Evolutionary conservation across 176 grass and related monocot genomes (phyloP).

Genomic region (Phoenix dactylifera): DNA sequence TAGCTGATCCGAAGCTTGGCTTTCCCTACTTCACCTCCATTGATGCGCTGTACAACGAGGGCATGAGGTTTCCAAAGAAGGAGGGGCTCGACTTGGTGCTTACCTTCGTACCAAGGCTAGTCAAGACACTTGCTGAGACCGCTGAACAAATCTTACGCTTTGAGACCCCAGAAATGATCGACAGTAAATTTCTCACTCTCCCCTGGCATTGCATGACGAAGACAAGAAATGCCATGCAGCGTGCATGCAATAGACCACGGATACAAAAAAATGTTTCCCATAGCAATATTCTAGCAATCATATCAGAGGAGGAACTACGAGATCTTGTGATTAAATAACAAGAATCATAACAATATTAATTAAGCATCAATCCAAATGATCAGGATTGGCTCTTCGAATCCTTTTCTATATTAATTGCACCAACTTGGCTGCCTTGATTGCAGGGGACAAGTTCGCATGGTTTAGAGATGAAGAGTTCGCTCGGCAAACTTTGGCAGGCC

Average conservation of each 20-base stretch:
- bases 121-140: conserved; percentile 40
- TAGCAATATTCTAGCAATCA: no score
- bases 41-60: conserved; percentile 54
- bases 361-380: no score
- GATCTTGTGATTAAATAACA: no score
- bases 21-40: conserved; percentile 87
- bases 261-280: no score
- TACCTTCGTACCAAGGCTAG: conserved; percentile 34
- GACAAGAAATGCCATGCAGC: no score
- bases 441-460: conserved; percentile 80
- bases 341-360: no score
- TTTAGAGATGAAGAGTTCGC: conserved; percentile 67
- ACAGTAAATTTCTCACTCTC: conserved; percentile 28
- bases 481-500: conserved; percentile 47
- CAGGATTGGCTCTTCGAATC: no score
- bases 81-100: conserved; percentile 12
- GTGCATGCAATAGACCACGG: no score
- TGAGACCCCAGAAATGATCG: conserved; percentile 58
- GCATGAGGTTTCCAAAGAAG: conserved; percentile 35
- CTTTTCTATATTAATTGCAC: background rate
- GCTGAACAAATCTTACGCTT: conserved; percentile 64
- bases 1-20: conserved; percentile 18
- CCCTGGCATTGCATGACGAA: background rate
- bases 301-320: no score
- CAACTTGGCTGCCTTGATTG: background rate